phyloP scores from a whole-genome alignment of 2,329 filamentous ascomycete genomes.

The Fusarium veterinarium region DNA sequence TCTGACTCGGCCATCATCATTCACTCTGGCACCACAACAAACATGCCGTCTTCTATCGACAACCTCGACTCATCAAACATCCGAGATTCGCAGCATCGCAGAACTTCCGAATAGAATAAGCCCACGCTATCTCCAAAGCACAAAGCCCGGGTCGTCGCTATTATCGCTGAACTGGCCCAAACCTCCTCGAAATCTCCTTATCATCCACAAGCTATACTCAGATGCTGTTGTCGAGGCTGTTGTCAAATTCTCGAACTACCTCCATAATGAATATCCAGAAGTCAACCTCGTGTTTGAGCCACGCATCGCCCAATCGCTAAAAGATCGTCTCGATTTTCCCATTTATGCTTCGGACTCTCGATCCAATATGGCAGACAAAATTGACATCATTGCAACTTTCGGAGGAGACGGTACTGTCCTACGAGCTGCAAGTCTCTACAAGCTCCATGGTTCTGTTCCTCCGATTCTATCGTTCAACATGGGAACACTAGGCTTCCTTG shows the following conservation, averaged over 20 bases:
- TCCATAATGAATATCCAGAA: constrained; percentile 81
- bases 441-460: constrained; percentile 82
- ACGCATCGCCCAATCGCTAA: constrained; percentile 76
- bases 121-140: constrained; percentile 52
- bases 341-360: constrained; percentile 70
- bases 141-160: constrained; percentile 63
- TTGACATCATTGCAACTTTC: constrained; percentile 89
- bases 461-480: constrained; percentile 96
- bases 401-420: constrained; percentile 76
- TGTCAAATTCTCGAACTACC: constrained; percentile 73
- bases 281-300: constrained; percentile 87
- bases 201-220: constrained; percentile 69
- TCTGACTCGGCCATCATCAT: neutral
- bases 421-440: constrained; percentile 67
- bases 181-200: constrained; percentile 66
- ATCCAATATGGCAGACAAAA: constrained; percentile 75
- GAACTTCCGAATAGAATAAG: constrained; percentile 50
- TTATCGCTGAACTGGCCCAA: constrained; percentile 66
- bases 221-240: constrained; percentile 64
- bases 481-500: constrained; percentile 93
- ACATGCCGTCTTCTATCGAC: constrained; percentile 60
- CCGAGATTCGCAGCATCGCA: constrained; percentile 47
- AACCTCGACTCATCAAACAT: constrained; percentile 54
- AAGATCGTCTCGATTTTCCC: constrained; percentile 77
- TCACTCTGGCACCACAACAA: neutral